Evolutionary conservation across 2,329 filamentous ascomycete genomes (phyloP).

Genomic region (Chaetomiaceae sp.): DNA sequence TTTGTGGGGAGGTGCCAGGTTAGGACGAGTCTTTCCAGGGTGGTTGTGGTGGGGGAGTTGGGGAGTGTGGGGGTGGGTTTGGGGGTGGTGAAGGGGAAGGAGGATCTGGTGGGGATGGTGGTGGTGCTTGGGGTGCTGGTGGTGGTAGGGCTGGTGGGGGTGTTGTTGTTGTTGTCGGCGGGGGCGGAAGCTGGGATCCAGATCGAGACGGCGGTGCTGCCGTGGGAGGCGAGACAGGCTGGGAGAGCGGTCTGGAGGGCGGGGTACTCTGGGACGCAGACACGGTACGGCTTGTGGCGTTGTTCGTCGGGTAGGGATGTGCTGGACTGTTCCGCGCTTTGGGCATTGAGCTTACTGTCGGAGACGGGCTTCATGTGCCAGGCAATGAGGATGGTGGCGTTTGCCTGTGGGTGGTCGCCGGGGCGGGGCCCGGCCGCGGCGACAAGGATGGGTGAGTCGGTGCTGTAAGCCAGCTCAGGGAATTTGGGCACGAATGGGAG

Average conservation of each 20-base stretch:
- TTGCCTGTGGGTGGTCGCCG: conserved; percentile 16
- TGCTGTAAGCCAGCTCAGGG: conserved; percentile 33
- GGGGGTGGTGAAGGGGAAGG: conserved; percentile 4
- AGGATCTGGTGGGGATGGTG: too few relatives aligned
- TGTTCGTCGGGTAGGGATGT: conserved; percentile 14
- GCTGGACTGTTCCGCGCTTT: conserved; percentile 12
- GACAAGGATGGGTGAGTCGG: conserved; percentile 22
- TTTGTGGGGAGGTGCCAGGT: conserved; percentile 24
- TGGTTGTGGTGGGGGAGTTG: background rate
- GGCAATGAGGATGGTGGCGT: conserved; percentile 25
- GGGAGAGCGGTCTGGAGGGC: conserved; percentile 23
- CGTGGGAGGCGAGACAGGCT: conserved; percentile 19
- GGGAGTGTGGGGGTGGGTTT: conserved; percentile 4
- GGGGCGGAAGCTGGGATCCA: conserved; percentile 23
- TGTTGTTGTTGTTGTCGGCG: background rate
- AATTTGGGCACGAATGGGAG: conserved; percentile 37
- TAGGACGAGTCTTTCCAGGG: conserved; percentile 20
- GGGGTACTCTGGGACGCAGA: conserved; percentile 21
- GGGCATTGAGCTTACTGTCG: conserved; percentile 12
- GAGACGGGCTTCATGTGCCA: conserved; percentile 25
- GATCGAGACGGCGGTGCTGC: conserved; percentile 23
- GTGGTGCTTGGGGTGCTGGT: background rate
- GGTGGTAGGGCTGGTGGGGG: background rate
- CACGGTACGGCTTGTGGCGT: conserved; percentile 23
- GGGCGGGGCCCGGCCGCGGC: conserved; percentile 26